phyloP scores from a whole-genome alignment of 495 filamentous ascomycete genomes.

The Penicillium fimorum region DNA sequence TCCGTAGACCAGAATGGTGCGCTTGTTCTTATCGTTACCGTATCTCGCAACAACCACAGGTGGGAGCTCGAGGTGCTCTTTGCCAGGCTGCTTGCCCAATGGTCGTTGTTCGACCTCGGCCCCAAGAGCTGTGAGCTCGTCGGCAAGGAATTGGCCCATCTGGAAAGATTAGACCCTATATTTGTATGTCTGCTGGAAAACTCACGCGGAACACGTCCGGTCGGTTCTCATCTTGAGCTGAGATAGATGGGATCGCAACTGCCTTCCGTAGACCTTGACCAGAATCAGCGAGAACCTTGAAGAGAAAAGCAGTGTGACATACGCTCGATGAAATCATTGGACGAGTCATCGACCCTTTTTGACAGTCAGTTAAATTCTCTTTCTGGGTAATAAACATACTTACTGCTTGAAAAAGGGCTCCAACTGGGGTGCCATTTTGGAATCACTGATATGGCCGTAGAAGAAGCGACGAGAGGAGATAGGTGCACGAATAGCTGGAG shows the following conservation, averaged over 20 bases:
- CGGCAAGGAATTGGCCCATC: slow-evolving; percentile 91
- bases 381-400: slow-evolving; percentile 19
- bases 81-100: slow-evolving; percentile 85
- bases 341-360: slow-evolving; percentile 70
- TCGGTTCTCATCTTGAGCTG: slow-evolving; percentile 82
- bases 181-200: slow-evolving; percentile 1
- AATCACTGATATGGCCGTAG: slow-evolving; percentile 48
- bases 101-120: slow-evolving; percentile 80
- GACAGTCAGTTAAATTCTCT: slow-evolving; percentile 6
- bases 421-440: slow-evolving; percentile 79
- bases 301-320: slow-evolving; percentile 21
- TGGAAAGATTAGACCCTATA: slow-evolving; percentile 28
- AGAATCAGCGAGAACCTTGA: slow-evolving; percentile 9
- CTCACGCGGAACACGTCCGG: slow-evolving; percentile 77
- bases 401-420: slow-evolving; percentile 81
- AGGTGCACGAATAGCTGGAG: slow-evolving; percentile 11
- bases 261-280: slow-evolving; percentile 71
- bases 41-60: slow-evolving; percentile 91
- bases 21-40: slow-evolving; percentile 84
- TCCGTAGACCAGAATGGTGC: slow-evolving; percentile 93
- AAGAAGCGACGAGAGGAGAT: slow-evolving; percentile 34
- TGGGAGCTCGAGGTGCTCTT: slow-evolving; percentile 85
- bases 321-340: slow-evolving; percentile 85
- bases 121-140: slow-evolving; percentile 77
- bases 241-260: slow-evolving; percentile 94